phyloP scores from a whole-genome alignment of 352 stramenopile species.

The Globisporangium irregulare region DNA sequence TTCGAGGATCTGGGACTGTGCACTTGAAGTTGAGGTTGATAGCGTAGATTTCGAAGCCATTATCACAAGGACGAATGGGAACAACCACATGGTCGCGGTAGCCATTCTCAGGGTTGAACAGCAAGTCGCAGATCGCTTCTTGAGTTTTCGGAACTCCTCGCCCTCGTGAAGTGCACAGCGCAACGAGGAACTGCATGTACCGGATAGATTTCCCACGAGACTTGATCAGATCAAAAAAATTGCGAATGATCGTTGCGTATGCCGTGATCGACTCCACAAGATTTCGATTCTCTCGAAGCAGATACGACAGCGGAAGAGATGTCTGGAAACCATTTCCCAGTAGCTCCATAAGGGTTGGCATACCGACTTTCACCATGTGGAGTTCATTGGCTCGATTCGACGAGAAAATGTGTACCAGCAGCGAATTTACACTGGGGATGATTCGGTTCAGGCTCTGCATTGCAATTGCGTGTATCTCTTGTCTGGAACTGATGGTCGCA shows the following conservation, averaged over 20 bases:
- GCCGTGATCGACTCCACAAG: conserved; percentile 70
- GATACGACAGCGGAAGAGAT: conserved; percentile 57
- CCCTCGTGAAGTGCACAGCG: conserved; percentile 57
- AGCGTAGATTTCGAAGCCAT: conserved; percentile 57
- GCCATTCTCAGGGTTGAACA: conserved; percentile 56
- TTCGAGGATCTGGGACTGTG: conserved; percentile 23
- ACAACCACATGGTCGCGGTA: conserved; percentile 59
- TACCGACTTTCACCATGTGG: conserved; percentile 46
- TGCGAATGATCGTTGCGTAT: conserved; percentile 55
- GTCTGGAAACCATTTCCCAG: conserved; percentile 74
- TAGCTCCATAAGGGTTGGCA: conserved; percentile 68
- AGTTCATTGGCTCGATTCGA: conserved; percentile 57
- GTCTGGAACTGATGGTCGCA: conserved; percentile 13
- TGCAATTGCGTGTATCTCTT: conserved; percentile 30
- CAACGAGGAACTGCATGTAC: conserved; percentile 75
- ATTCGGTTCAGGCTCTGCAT: conserved; percentile 66
- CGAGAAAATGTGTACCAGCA: conserved; percentile 65
- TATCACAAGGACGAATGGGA: conserved; percentile 36
- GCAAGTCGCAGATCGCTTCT: conserved; percentile 65
- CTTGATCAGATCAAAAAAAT: conserved; percentile 75
- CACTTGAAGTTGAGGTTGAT: conserved; percentile 17
- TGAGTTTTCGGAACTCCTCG: conserved; percentile 67
- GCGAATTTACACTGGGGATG: conserved; percentile 45
- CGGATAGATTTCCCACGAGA: conserved; percentile 61
- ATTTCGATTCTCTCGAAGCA: conserved; percentile 69